These are phyloP conservation scores for Ophiognomonia clavigignenti-juglandacearum DNA, from an alignment of 2,329 filamentous ascomycete species.

Conservation along the genomic window DNA sequence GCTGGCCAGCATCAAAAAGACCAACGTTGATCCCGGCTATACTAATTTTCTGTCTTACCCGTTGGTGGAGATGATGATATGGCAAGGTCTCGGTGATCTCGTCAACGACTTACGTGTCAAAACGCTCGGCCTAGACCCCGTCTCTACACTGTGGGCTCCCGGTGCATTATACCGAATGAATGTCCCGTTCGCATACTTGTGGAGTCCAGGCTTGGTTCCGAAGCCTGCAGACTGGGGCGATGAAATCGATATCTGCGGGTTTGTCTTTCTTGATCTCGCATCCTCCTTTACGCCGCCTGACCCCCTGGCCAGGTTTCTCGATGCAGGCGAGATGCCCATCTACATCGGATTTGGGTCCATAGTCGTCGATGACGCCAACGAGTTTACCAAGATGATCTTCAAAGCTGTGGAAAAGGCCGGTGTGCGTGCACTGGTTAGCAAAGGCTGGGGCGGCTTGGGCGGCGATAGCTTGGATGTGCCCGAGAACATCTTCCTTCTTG, in stretches of 20 bases:
- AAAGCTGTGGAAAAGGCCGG: conserved; percentile 61
- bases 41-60: conserved; percentile 79
- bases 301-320: conserved; percentile 51
- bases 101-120: conserved; percentile 70
- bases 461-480: conserved; percentile 43
- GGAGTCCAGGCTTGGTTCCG: conserved; percentile 61
- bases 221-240: conserved; percentile 65
- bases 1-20: conserved; percentile 67
- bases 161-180: conserved; percentile 67
- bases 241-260: conserved; percentile 70
- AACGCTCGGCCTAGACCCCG: conserved; percentile 65
- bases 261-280: conserved; percentile 70
- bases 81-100: conserved; percentile 81
- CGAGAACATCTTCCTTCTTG: conserved; percentile 66
- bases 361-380: conserved; percentile 66
- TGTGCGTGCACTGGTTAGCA: conserved; percentile 66
- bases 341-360: conserved; percentile 77
- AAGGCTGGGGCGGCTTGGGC: conserved; percentile 71
- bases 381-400: conserved; percentile 67
- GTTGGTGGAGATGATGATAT: conserved; percentile 80
- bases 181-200: conserved; percentile 71
- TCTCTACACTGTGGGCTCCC: conserved; percentile 73
- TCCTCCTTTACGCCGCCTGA: conserved; percentile 54
- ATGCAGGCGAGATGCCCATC: conserved; percentile 52
- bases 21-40: conserved; percentile 66